A percentile compares a stretch with the other conserved stretches of the same genome.
phyloP scores from a whole-genome alignment of 805 yeast species.

The Priceomyces fermenticarens region DNA sequence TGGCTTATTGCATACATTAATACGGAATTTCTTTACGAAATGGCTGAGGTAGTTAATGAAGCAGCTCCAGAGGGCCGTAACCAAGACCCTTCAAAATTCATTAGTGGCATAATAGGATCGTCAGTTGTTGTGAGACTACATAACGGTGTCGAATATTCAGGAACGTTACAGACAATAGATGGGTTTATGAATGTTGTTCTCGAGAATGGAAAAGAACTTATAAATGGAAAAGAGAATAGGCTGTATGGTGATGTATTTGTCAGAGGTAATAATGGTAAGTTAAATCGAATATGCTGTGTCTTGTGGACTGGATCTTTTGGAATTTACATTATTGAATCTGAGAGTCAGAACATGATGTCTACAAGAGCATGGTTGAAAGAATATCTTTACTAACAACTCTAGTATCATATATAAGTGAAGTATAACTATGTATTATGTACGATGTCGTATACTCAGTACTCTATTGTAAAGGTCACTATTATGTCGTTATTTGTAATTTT shows the following conservation, averaged over 20 bases:
- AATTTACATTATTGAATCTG: too few species aligned
- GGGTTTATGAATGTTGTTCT: constrained; percentile 96
- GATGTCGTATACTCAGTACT: background rate
- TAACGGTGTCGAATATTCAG: constrained; percentile 77
- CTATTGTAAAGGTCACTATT: background rate
- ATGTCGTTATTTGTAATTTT: constrained; percentile 4
- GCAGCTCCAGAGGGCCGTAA: constrained; percentile 12
- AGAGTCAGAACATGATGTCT: too few species aligned
- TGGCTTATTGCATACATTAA: too few species aligned
- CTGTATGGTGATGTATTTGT: constrained; percentile 77
- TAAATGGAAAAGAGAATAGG: constrained; percentile 44
- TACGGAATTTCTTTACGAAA: background rate
- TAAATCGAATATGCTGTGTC: constrained; percentile 1
- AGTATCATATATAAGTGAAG: constrained; percentile 44
- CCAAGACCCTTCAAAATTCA: constrained; percentile 71
- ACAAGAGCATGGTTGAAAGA: background rate
- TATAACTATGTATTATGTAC: constrained; percentile 11
- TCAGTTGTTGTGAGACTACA: constrained; percentile 78
- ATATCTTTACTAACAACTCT: constrained; percentile 22
- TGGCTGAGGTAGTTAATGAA: background rate
- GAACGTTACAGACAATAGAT: constrained; percentile 80
- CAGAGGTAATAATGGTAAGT: constrained; percentile 82
- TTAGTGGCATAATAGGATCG: constrained; percentile 75
- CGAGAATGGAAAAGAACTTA: constrained; percentile 68
- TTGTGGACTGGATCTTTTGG: too few species aligned